Evolutionary conservation across 306 rosid genomes (phyloP).

Genomic region (Malus orientalis): DNA sequence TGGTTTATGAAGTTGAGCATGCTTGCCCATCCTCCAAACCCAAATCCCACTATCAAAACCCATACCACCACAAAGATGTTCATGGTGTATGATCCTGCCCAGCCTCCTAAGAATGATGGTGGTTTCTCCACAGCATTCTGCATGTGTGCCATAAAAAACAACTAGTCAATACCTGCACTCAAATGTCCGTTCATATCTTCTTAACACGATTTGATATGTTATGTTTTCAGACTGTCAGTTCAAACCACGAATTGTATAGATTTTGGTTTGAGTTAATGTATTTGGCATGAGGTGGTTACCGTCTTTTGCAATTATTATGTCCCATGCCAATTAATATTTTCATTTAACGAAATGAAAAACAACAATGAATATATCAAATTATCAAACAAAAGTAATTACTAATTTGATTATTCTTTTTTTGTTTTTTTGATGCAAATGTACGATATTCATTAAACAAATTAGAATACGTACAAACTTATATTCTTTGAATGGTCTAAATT

Average conservation of each 20-base stretch:
- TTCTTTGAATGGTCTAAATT: no score
- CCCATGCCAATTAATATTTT: neutral
- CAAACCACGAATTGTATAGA: neutral
- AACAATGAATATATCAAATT: neutral
- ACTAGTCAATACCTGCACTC: neutral
- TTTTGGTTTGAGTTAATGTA: neutral
- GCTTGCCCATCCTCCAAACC: constrained; percentile 99
- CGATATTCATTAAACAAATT: no score
- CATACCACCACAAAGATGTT: constrained; percentile 82
- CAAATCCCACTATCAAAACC: constrained; percentile 92
- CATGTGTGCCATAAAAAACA: neutral
- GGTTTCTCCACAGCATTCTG: constrained; percentile 97
- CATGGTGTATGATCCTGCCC: constrained; percentile 68
- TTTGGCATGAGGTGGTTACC: neutral
- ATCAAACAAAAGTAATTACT: neutral
- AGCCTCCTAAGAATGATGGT: constrained; percentile 74
- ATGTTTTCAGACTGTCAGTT: neutral
- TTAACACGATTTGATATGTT: neutral
- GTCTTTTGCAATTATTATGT: neutral
- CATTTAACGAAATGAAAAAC: neutral
- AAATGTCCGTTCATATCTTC: no score
- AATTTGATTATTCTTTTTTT: no score
- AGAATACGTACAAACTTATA: no score
- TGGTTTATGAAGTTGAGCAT: constrained; percentile 76
- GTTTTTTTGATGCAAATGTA: no score